Base-by-base conservation (phyloP, 192 early-diverging fungal genomes). In the Coemansia furcata region DNA sequence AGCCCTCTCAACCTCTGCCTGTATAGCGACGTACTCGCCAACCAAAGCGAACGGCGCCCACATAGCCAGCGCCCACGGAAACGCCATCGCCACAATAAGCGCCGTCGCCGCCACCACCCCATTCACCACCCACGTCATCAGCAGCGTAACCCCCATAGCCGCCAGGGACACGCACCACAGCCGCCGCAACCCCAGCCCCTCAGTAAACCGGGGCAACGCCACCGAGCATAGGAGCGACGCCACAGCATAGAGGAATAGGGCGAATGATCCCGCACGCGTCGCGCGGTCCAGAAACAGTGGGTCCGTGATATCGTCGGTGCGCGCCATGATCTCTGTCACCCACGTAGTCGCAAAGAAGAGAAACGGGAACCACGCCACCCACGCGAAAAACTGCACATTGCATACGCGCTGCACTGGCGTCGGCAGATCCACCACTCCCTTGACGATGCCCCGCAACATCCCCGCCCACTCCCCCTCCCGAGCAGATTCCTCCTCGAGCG, bases 311-410 rank as follows among this genome's bases (percentile, higher is more conserved):
- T 72, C 63, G 32, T 42, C 80, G 2, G 63, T 70, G 9, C 74
- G 67, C 19, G 73, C 69, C 65, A 72, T 68, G 35, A 78, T 60
- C 57, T 76, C 78, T 30, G 74, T 79, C 39, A 85, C 77, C 71
- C 78, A 85, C 8, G 84, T 82, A 1, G 78, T 80, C 23, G 91
- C 89, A 78, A 96, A 99, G 76, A 97, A 98, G 32, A 99, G 81
- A 74, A 97, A 96, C 17, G 95, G 94, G 69, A 99, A 99, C 93
- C 95, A 95, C n/a, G 92, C 95, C 76, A 97, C 86, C 95, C 95
- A 99, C 29, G 92, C 89, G 85, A 95, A 95, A 54, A 99, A 92
- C 72, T 99, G 97, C 15, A 94, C 89, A 69, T 92, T 93, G 73
- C 93, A 98, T 19, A 99, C 84, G 50, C 86, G 79, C 63, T 92